These are phyloP conservation scores for Aspergillus neotritici DNA, from an alignment of 2,329 filamentous ascomycete species.

Conservation along the genomic window DNA sequence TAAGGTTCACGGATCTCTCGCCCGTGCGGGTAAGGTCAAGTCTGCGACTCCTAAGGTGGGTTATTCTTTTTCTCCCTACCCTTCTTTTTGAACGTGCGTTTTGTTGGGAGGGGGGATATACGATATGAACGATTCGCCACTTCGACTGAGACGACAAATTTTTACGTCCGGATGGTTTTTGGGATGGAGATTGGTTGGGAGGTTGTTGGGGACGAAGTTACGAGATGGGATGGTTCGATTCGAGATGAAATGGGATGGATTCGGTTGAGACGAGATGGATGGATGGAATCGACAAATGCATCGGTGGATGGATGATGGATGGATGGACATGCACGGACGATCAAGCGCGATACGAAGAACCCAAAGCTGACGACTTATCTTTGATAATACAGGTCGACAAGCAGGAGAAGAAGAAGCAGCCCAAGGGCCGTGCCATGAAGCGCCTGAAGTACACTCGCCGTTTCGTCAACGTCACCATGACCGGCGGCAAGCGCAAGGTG, in stretches of 20 bases:
- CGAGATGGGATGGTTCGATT: too few relatives aligned
- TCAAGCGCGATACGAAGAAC: background rate
- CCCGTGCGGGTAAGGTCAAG: conserved; percentile 24
- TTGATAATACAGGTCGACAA: conserved; percentile 14
- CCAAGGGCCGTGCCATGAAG: conserved; percentile 98
- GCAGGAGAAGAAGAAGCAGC: conserved; percentile 85
- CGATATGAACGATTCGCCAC: background rate
- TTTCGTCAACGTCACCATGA: conserved; percentile 97
- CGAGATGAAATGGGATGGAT: too few relatives aligned
- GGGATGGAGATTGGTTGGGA: too few relatives aligned
- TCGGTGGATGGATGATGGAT: too few relatives aligned
- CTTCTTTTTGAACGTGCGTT: background rate
- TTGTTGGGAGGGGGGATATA: background rate
- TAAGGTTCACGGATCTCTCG: conserved; percentile 79
- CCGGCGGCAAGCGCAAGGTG: conserved; percentile 98
- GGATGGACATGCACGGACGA: too few relatives aligned
- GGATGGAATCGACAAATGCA: too few relatives aligned
- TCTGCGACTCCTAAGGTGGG: conserved; percentile 18
- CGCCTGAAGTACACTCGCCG: conserved; percentile 91
- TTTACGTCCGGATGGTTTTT: too few relatives aligned
- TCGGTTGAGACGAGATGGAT: too few relatives aligned
- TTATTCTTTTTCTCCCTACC: background rate
- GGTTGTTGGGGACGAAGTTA: too few relatives aligned
- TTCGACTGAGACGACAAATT: too few relatives aligned
- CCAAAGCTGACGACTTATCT: conserved; percentile 7